A percentile compares a stretch with the other conserved stretches of the same genome.
Evolutionary conservation across 2,329 filamentous ascomycete genomes (phyloP).

Genomic region (Exophiala sp.): DNA sequence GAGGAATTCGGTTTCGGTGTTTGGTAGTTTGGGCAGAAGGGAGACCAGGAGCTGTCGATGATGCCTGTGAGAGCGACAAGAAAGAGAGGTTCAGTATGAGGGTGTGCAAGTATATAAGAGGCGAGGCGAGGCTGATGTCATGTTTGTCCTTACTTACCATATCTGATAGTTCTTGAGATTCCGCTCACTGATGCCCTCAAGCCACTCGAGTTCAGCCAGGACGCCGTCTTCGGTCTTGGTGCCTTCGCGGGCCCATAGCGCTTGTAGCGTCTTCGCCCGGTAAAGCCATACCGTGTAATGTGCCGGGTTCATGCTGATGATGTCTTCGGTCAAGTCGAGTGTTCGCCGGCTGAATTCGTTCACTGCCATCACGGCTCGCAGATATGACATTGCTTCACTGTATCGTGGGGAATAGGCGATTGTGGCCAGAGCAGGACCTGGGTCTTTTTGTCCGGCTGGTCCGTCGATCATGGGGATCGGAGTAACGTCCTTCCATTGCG

Average conservation of each 20-base stretch:
- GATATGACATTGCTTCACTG: slow-evolving; percentile 83
- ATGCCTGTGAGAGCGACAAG: slow-evolving; percentile 57
- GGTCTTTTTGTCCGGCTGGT: slow-evolving; percentile 21
- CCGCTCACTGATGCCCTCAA: slow-evolving; percentile 73
- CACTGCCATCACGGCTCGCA: slow-evolving; percentile 84
- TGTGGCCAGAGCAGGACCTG: slow-evolving; percentile 66
- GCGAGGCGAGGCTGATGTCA: no score
- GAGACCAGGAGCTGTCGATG: slow-evolving; percentile 52
- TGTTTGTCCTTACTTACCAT: slow-evolving; percentile 51
- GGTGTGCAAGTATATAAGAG: no score
- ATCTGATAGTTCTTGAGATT: slow-evolving; percentile 99
- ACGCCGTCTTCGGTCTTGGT: slow-evolving; percentile 49
- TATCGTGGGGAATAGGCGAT: slow-evolving; percentile 91
- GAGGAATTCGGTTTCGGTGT: slow-evolving; percentile 69
- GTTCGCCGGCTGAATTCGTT: slow-evolving; percentile 77
- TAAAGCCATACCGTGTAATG: slow-evolving; percentile 99
- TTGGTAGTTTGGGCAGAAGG: slow-evolving; percentile 53
- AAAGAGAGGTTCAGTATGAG: slow-evolving; percentile 56
- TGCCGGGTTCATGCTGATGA: slow-evolving; percentile 89
- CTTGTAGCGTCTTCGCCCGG: slow-evolving; percentile 70
- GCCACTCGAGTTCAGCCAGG: slow-evolving; percentile 65
- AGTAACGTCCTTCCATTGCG: slow-evolving; percentile 74
- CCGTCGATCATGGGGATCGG: slow-evolving; percentile 82
- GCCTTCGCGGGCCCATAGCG: slow-evolving; percentile 30
- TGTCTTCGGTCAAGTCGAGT: slow-evolving; percentile 74